These are phyloP conservation scores for Herpetospermum pedunculosum DNA, from an alignment of 306 rosid species.

Conservation along the genomic window DNA sequence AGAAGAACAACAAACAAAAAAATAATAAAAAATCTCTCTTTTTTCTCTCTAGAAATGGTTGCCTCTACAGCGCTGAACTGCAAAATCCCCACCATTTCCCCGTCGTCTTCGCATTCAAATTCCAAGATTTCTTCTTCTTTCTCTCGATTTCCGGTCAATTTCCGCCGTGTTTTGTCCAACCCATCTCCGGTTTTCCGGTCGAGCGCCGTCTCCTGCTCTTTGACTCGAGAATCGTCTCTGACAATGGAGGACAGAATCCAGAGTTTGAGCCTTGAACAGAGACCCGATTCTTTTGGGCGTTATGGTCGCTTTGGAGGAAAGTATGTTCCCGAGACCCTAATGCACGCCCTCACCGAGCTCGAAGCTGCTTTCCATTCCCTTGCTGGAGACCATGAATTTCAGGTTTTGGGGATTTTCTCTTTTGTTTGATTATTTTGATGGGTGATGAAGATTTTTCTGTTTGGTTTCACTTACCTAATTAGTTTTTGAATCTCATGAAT, in stretches of 20 bases:
- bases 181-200: constrained; percentile 11
- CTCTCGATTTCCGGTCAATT: constrained; percentile 24
- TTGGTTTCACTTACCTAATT: background rate
- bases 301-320: constrained; percentile 88
- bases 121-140: constrained; percentile 10
- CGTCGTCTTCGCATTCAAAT: constrained; percentile 14
- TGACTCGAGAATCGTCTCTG: constrained; percentile 25
- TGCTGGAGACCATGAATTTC: constrained; percentile 50
- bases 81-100: constrained; percentile 11
- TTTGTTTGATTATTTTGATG: background rate
- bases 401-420: constrained; percentile 26
- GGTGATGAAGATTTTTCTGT: background rate
- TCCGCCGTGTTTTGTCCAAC: constrained; percentile 18
- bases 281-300: constrained; percentile 89
- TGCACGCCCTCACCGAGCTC: constrained; percentile 82
- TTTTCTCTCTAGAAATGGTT: constrained; percentile 11
- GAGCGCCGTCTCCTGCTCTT: constrained; percentile 35
- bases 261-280: constrained; percentile 7
- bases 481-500: background rate
- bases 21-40: background rate
- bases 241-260: constrained; percentile 20
- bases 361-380: constrained; percentile 66
- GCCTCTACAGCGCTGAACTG: constrained; percentile 13
- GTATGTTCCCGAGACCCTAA: constrained; percentile 89
- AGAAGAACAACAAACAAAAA: background rate